phyloP scores from a whole-genome alignment of 108 stramenopile genomes.

The Hondaea fermentalgiana region DNA sequence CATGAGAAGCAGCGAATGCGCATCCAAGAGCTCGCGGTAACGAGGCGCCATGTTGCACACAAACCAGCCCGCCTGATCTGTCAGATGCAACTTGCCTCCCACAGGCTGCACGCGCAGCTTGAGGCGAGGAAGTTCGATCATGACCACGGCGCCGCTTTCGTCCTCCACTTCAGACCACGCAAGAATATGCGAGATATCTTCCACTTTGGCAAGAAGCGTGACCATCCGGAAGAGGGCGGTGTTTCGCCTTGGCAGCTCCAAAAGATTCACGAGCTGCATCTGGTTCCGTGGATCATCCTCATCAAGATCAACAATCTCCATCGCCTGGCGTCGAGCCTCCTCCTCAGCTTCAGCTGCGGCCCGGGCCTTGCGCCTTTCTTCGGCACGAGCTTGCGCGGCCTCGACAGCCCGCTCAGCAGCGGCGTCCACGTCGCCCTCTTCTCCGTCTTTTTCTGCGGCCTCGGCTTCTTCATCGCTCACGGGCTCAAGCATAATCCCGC shows the following conservation, averaged over 20 bases:
- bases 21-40: neutral
- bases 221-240: neutral
- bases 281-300: neutral
- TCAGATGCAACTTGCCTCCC: neutral
- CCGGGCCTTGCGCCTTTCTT: neutral
- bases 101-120: neutral
- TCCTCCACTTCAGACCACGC: neutral
- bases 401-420: neutral
- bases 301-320: neutral
- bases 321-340: neutral
- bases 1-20: neutral
- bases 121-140: neutral
- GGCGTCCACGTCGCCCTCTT: neutral
- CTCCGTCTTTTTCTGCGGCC: neutral
- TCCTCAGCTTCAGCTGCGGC: neutral
- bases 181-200: neutral
- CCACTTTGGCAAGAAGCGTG: neutral
- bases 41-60: neutral
- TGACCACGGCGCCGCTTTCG: neutral
- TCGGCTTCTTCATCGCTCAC: neutral
- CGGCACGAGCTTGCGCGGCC: neutral
- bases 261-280: neutral
- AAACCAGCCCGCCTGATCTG: constrained; percentile 3
- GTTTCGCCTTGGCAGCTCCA: neutral
- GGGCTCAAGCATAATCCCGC: neutral